Evolutionary conservation across 306 rosid genomes (phyloP).

Genomic region (Vigna radiata): DNA sequence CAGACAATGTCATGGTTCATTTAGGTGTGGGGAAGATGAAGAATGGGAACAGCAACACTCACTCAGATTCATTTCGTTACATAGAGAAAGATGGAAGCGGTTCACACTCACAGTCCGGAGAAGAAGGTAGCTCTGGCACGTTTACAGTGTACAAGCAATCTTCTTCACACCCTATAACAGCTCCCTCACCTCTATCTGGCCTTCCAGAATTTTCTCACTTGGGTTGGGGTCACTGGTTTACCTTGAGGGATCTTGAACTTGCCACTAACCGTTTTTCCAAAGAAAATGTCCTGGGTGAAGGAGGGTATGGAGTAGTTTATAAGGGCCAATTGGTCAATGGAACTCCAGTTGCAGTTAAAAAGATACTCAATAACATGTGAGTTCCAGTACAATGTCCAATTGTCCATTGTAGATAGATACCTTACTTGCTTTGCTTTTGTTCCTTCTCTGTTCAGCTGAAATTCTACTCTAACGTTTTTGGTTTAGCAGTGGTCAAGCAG

Average conservation of each 20-base stretch:
- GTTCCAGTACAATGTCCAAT: conserved; percentile 46
- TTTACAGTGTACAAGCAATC: conserved; percentile 62
- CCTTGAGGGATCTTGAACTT: conserved; percentile 86
- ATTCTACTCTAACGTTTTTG: conserved; percentile 30
- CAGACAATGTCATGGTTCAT: conserved; percentile 84
- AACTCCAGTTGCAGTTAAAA: conserved; percentile 88
- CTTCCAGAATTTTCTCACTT: conserved; percentile 91
- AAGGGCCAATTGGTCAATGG: conserved; percentile 85
- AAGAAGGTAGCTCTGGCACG: conserved; percentile 79
- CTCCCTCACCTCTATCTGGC: conserved; percentile 84
- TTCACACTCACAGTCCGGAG: conserved; percentile 77
- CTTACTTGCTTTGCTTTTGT: conserved; percentile 36
- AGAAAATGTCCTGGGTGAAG: conserved; percentile 88
- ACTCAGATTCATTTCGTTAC: conserved; percentile 76
- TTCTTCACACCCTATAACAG: conserved; percentile 72
- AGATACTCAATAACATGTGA: conserved; percentile 92
- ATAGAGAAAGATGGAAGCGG: conserved; percentile 66
- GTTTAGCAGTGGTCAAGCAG: conserved; percentile 85
- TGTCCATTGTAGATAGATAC: conserved; percentile 21
- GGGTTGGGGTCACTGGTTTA: conserved; percentile 99
- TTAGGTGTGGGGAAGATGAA: conserved; percentile 70
- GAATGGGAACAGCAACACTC: conserved; percentile 68
- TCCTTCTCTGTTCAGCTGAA: conserved; percentile 34
- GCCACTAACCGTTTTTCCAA: conserved; percentile 84
- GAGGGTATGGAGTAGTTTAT: conserved; percentile 97